A percentile compares a stretch with the other conserved stretches of the same genome.
These are phyloP conservation scores for sweet orange (Citrus sinensis) DNA, from an alignment of 345 rosid genomes.

Conservation along the genomic window DNA sequence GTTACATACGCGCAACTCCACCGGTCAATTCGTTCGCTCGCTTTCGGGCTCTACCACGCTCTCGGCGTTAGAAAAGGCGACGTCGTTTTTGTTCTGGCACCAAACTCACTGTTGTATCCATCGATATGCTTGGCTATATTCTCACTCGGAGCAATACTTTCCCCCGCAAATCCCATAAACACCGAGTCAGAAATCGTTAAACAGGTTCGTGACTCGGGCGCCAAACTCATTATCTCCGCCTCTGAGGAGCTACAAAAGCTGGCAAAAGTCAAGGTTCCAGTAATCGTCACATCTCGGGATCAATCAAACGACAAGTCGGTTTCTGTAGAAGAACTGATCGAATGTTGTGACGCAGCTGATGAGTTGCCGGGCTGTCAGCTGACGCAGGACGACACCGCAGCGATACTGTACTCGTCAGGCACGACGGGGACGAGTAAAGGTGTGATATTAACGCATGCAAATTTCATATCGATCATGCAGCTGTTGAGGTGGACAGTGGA, in stretches of 20 bases:
- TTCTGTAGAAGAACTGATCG: conserved; percentile 47
- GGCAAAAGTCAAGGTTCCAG: conserved; percentile 20
- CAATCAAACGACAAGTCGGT: conserved; percentile 1
- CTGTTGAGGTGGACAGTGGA: conserved; percentile 47
- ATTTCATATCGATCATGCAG: conserved; percentile 39
- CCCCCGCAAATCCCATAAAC: conserved; percentile 55
- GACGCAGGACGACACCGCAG: conserved; percentile 48
- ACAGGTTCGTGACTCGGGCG: conserved; percentile 53
- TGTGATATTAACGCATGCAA: conserved; percentile 49
- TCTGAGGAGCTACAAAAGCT: conserved; percentile 52
- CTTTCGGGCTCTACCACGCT: conserved; percentile 40
- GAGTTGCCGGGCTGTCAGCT: conserved; percentile 20
- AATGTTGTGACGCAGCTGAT: conserved; percentile 28
- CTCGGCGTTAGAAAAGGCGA: conserved; percentile 50
- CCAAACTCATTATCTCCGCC: conserved; percentile 40
- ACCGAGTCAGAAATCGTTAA: conserved; percentile 44
- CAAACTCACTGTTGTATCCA: conserved; percentile 52
- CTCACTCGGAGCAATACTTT: conserved; percentile 51
- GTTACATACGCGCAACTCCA: conserved; percentile 43
- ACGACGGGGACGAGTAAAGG: conserved; percentile 69
- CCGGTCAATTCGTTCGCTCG: conserved; percentile 41
- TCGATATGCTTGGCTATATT: conserved; percentile 48
- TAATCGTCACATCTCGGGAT: conserved; percentile 29
- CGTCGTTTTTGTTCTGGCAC: conserved; percentile 52
- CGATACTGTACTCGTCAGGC: conserved; percentile 65